A percentile compares a stretch with the other conserved stretches of the same genome.
Conservation (phyloP, 164 flowering plant species). For the Dillenia suffruticosa region DNA sequence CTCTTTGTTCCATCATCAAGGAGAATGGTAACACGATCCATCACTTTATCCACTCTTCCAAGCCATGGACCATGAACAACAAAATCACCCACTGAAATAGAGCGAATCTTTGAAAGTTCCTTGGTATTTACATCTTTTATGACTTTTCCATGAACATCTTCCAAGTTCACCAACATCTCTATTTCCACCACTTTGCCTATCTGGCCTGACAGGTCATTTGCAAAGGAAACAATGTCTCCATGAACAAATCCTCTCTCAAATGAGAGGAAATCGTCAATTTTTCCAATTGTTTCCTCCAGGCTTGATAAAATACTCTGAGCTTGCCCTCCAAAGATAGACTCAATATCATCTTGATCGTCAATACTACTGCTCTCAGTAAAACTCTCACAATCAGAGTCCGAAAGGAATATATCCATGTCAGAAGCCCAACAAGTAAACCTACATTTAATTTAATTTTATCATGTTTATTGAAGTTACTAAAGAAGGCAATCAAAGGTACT, state of each 20-base stretch:
- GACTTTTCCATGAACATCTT: slow-evolving; percentile 45
- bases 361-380: slow-evolving; percentile 64
- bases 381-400: slow-evolving; percentile 69
- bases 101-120: slow-evolving; percentile 49
- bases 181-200: slow-evolving; percentile 68
- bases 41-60: slow-evolving; percentile 66
- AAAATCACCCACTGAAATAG: slow-evolving; percentile 66
- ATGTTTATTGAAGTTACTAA: too few species aligned
- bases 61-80: slow-evolving; percentile 83
- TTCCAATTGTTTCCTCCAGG: slow-evolving; percentile 75
- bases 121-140: slow-evolving; percentile 52
- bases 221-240: slow-evolving; percentile 73
- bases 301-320: slow-evolving; percentile 75
- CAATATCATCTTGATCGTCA: slow-evolving; percentile 66
- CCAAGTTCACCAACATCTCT: slow-evolving; percentile 66
- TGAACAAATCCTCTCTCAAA: slow-evolving; percentile 66
- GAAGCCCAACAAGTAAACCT: neutral
- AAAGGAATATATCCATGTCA: slow-evolving; percentile 45
- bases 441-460: too few species aligned
- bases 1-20: slow-evolving; percentile 84
- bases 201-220: slow-evolving; percentile 67
- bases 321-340: slow-evolving; percentile 55
- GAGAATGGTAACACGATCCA: slow-evolving; percentile 54
- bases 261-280: slow-evolving; percentile 85
- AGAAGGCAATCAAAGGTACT: too few species aligned